Conservation (phyloP, 306 rosid species). For the Pterocarpus santalinus region DNA sequence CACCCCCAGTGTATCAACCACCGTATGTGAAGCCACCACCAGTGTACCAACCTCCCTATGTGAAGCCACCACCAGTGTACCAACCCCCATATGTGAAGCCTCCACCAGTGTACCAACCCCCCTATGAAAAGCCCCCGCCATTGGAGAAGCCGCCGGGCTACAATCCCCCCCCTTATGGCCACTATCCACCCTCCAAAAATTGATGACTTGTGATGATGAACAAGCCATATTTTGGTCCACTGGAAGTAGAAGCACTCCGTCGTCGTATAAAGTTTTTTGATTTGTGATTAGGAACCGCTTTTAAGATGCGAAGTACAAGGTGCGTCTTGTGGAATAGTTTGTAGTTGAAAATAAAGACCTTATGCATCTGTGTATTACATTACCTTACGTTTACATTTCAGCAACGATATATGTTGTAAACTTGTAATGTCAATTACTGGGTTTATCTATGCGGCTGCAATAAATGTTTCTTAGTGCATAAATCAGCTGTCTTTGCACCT, state of each 20-base stretch:
- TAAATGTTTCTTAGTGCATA: conserved; percentile 6
- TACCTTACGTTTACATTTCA: conserved; percentile 8
- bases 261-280: conserved; percentile 3
- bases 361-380: conserved; percentile 1
- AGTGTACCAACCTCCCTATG: not conserved
- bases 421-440: conserved; percentile 18
- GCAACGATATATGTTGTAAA: not conserved
- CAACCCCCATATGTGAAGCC: conserved; percentile 7
- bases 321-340: conserved; percentile 17
- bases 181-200: conserved; percentile 20
- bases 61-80: not conserved
- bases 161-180: conserved; percentile 38
- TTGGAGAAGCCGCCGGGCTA: conserved; percentile 15
- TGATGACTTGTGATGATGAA: not conserved
- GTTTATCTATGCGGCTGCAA: not conserved
- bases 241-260: not conserved
- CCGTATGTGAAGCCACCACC: conserved; percentile 5
- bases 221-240: conserved; percentile 31
- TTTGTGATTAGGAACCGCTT: conserved; percentile 29
- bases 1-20: conserved; percentile 26
- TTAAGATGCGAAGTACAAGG: conserved; percentile 15
- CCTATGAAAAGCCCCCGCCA: conserved; percentile 8
- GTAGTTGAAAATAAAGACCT: conserved; percentile 31
- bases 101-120: conserved; percentile 35
- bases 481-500: not conserved